Evolutionary conservation across 2,329 filamentous ascomycete genomes (phyloP).

Genomic region (Tolypocladium tropicale): DNA sequence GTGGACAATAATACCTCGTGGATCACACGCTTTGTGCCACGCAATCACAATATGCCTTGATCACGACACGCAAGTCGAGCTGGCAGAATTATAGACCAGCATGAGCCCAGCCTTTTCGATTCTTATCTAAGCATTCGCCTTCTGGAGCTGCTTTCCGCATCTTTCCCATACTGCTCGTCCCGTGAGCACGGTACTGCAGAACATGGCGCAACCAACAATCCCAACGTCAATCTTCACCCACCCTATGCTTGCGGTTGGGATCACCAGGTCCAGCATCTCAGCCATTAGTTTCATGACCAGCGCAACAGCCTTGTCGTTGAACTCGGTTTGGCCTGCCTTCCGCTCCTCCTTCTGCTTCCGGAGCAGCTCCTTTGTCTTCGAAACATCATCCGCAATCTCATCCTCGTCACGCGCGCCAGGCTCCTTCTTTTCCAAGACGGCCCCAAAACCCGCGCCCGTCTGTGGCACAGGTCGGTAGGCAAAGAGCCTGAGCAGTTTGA

Average conservation of each 20-base stretch:
- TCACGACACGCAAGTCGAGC: not conserved
- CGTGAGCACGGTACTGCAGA: slow-evolving; percentile 52
- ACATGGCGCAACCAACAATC: slow-evolving; percentile 46
- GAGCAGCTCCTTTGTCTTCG: slow-evolving; percentile 18
- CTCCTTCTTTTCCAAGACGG: slow-evolving; percentile 1
- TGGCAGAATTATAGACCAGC: not conserved
- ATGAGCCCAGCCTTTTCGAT: too few species aligned
- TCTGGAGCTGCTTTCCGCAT: slow-evolving; percentile 20
- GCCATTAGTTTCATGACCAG: slow-evolving; percentile 40
- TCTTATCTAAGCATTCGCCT: not conserved
- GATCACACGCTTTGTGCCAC: not conserved
- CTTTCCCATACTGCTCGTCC: slow-evolving; percentile 51
- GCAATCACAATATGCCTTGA: not conserved
- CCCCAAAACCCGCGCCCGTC: slow-evolving; percentile 16
- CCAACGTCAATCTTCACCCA: slow-evolving; percentile 45
- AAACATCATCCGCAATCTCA: slow-evolving; percentile 11
- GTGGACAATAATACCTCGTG: not conserved
- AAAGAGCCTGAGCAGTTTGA: slow-evolving; percentile 29
- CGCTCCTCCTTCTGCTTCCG: slow-evolving; percentile 22
- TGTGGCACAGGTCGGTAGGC: slow-evolving; percentile 24
- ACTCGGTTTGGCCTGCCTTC: slow-evolving; percentile 17
- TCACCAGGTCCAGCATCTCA: slow-evolving; percentile 50
- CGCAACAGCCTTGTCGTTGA: slow-evolving; percentile 16
- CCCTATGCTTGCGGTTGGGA: slow-evolving; percentile 50
- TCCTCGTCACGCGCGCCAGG: not conserved